A percentile compares a stretch with the other conserved stretches of the same genome.
phyloP scores from a whole-genome alignment of 1,139 yeast genomes.

The Pichia sp. region DNA sequence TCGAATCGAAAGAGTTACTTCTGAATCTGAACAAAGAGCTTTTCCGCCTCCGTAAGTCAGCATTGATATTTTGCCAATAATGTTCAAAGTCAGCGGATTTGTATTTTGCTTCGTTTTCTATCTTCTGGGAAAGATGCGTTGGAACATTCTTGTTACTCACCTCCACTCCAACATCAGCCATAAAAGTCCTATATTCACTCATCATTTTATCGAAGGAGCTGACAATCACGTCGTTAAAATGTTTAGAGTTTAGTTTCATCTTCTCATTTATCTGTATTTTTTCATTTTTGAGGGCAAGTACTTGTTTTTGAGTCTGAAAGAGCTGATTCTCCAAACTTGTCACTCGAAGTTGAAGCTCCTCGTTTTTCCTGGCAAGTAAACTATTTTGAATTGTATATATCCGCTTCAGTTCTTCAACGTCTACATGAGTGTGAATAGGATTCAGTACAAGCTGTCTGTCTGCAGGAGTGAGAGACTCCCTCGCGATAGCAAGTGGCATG shows the following conservation, averaged over 20 bases:
- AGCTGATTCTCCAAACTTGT: slow-evolving; percentile 48
- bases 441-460: slow-evolving; percentile 2
- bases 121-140: not conserved
- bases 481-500: slow-evolving; percentile 1
- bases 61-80: slow-evolving; percentile 15
- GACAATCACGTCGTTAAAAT: slow-evolving; percentile 41
- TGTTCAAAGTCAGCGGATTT: slow-evolving; percentile 8
- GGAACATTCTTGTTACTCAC: slow-evolving; percentile 6
- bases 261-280: slow-evolving; percentile 30
- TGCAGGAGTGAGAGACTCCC: slow-evolving; percentile 10
- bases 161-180: slow-evolving; percentile 15
- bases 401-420: slow-evolving; percentile 16
- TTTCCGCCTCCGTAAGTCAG: slow-evolving; percentile 16
- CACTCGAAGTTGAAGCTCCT: slow-evolving; percentile 45
- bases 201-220: slow-evolving; percentile 43
- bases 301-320: slow-evolving; percentile 45
- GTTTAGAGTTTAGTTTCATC: slow-evolving; percentile 34
- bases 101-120: not conserved
- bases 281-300: slow-evolving; percentile 38
- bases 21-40: slow-evolving; percentile 9
- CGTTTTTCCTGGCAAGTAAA: slow-evolving; percentile 52
- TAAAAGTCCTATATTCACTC: slow-evolving; percentile 32
- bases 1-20: not conserved
- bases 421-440: slow-evolving; percentile 2
- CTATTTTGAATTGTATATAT: slow-evolving; percentile 44